Evolutionary conservation across 164 flowering plant genomes (phyloP).

Genomic region (Nelumbo lutea): DNA sequence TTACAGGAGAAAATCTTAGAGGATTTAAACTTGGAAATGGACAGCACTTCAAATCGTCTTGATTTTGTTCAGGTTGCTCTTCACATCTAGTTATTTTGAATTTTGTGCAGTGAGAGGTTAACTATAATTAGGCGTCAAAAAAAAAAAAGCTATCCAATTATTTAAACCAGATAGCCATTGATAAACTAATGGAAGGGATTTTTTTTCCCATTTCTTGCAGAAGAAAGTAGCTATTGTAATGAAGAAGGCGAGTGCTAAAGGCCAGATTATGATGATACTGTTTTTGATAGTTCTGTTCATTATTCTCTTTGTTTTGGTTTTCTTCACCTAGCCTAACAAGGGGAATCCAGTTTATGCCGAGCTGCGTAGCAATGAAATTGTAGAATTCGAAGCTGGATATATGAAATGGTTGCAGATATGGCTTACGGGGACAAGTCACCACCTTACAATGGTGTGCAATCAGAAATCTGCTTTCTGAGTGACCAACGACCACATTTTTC

Average conservation of each 20-base stretch:
- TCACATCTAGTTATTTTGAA: not conserved
- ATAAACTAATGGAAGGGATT: not conserved
- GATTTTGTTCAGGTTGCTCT: conserved; percentile 81
- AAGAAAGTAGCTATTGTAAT: conserved; percentile 78
- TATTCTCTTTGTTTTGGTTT: conserved; percentile 73
- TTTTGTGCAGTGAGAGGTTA: not conserved
- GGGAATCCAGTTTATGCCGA: not conserved
- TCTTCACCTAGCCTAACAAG: conserved; percentile 43
- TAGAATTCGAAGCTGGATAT: not conserved
- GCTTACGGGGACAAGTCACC: not conserved
- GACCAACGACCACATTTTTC: too few relatives aligned
- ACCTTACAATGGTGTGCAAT: too few relatives aligned
- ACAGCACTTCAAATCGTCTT: conserved; percentile 77
- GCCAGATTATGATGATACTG: conserved; percentile 85
- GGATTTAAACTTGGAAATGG: conserved; percentile 75
- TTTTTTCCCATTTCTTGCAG: conserved; percentile 31
- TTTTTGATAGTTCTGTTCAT: conserved; percentile 65
- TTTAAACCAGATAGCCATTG: not conserved
- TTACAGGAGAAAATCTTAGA: conserved; percentile 73
- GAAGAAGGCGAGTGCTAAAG: conserved; percentile 87
- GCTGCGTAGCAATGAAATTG: not conserved
- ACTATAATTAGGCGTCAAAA: not conserved
- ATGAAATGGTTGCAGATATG: not conserved
- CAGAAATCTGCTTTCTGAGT: too few relatives aligned
- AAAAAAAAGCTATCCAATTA: too few relatives aligned